phyloP scores from a whole-genome alignment of 73 alveolate genomes.

The Stentor roeselii region DNA sequence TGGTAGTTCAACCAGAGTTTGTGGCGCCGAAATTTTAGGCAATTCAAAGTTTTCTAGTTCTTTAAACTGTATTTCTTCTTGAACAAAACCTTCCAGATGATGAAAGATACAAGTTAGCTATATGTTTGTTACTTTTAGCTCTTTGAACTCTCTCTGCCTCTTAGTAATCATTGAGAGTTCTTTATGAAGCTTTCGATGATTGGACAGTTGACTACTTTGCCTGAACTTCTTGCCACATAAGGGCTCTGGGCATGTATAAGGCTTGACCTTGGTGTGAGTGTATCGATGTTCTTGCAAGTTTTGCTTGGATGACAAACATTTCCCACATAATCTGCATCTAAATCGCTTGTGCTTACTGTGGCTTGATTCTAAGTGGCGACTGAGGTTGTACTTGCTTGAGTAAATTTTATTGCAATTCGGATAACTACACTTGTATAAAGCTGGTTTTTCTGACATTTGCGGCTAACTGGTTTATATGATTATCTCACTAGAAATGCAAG shows the following conservation, averaged over 20 bases:
- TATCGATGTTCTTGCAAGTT: not conserved
- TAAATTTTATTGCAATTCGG: conserved; percentile 5
- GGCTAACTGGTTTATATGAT: not conserved
- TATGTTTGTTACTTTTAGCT: not conserved
- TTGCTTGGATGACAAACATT: not conserved
- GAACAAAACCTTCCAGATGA: not conserved
- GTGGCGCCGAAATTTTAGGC: not conserved
- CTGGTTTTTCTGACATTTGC: not conserved
- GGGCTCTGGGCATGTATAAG: conserved; percentile 10
- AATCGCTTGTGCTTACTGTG: not conserved
- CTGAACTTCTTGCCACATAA: conserved; percentile 4
- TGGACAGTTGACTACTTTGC: not conserved
- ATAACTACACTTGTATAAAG: not conserved
- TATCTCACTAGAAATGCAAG: too few species aligned
- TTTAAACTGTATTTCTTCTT: not conserved
- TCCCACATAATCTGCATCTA: not conserved
- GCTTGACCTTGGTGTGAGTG: conserved; percentile 18
- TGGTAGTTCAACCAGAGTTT: not conserved
- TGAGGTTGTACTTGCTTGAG: conserved; percentile 3
- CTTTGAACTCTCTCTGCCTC: not conserved
- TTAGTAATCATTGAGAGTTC: not conserved
- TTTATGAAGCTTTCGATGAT: conserved; percentile 13
- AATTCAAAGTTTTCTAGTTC: not conserved
- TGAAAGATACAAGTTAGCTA: not conserved
- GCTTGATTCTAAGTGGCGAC: conserved; percentile 6